Conservation (phyloP, 2,329 filamentous ascomycete species). For the Fusarium sp. region DNA sequence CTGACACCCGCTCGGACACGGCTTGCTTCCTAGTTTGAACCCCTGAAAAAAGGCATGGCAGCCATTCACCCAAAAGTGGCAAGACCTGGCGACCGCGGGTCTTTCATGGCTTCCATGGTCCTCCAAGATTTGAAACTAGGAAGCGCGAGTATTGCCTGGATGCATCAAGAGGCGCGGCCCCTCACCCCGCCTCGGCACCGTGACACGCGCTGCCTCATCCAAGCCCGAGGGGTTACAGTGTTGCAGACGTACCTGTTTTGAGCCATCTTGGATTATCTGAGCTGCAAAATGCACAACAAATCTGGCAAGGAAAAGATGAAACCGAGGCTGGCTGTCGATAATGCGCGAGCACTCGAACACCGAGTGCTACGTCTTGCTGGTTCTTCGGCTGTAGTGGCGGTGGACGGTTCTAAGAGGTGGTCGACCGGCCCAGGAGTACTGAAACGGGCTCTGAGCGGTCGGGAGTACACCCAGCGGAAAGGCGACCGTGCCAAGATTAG, state of each 20-base stretch:
- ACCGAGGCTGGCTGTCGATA: constrained; percentile 10
- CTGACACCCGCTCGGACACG: background rate
- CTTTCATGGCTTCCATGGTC: background rate
- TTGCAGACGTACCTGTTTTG: constrained; percentile 47
- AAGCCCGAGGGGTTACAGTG: constrained; percentile 3
- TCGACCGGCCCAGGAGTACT: constrained; percentile 30
- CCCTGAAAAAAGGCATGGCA: background rate
- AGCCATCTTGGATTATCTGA: constrained; percentile 46
- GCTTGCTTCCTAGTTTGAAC: background rate
- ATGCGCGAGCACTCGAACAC: constrained; percentile 14
- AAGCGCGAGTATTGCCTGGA: background rate
- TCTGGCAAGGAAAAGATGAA: constrained; percentile 14
- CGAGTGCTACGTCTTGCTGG: constrained; percentile 19
- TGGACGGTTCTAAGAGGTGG: constrained; percentile 18
- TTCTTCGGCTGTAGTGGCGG: constrained; percentile 20
- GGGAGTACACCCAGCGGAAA: constrained; percentile 12
- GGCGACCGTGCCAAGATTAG: constrained; percentile 21
- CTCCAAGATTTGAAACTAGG: background rate
- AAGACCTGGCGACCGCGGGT: background rate
- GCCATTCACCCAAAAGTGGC: background rate
- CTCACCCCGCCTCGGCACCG: constrained; percentile 32
- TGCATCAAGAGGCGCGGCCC: background rate
- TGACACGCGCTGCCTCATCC: constrained; percentile 16
- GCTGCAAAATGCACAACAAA: constrained; percentile 19
- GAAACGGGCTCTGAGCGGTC: constrained; percentile 34